Conservation (phyloP, 2,329 filamentous ascomycete species). For the Pyricularia pennisetigena region DNA sequence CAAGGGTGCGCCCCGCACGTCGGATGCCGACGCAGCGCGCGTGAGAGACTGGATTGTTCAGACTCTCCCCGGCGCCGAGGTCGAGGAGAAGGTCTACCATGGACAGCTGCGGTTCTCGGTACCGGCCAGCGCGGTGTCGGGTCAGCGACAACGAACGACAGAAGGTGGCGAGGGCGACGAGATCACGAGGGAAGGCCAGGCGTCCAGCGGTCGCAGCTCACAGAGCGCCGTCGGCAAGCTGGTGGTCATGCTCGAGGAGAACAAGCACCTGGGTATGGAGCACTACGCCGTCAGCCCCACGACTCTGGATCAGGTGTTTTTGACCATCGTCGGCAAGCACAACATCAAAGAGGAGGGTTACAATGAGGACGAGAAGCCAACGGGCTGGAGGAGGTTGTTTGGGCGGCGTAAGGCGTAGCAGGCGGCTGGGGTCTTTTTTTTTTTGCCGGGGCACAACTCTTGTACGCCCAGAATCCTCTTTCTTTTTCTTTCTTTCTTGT, state of each 20-base stretch:
- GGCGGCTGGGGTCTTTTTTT: neutral
- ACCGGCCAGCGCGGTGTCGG: constrained; percentile 34
- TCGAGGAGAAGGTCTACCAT: constrained; percentile 70
- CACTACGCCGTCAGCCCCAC: constrained; percentile 84
- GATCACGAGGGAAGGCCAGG: neutral
- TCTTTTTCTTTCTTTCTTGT: neutral
- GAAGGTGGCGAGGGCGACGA: constrained; percentile 1
- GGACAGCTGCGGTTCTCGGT: constrained; percentile 83
- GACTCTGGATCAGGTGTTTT: constrained; percentile 83
- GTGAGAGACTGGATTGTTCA: constrained; percentile 56
- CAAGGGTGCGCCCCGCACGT: constrained; percentile 63
- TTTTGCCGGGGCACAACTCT: neutral
- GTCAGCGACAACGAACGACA: neutral
- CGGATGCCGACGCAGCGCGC: constrained; percentile 53
- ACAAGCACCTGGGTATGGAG: constrained; percentile 64
- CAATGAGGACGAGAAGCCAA: constrained; percentile 42
- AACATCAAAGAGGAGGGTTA: constrained; percentile 64
- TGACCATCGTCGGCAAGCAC: constrained; percentile 73
- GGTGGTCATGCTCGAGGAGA: constrained; percentile 63
- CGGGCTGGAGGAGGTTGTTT: constrained; percentile 9
- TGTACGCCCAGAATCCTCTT: too few species aligned
- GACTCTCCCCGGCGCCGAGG: constrained; percentile 52
- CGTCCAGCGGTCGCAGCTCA: constrained; percentile 1
- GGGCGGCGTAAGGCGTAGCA: neutral
- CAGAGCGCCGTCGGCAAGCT: constrained; percentile 54